Evolutionary conservation across 495 filamentous ascomycete species (phyloP), one percentile per base, ranked within the genome.

Genomic region (Niebla homalea): DNA sequence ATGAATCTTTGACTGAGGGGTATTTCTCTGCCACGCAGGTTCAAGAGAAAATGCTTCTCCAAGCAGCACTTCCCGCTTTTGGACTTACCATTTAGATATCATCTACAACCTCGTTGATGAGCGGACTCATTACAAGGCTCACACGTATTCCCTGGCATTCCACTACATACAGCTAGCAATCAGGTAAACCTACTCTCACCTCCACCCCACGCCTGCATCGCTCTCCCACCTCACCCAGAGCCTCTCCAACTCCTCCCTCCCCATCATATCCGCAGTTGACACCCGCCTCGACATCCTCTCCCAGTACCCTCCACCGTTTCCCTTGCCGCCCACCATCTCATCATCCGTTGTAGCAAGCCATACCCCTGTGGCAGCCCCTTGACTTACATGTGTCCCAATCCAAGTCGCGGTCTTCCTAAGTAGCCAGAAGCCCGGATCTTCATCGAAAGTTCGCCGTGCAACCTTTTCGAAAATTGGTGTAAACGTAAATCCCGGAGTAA

Each of bases 171-270:
- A 29, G 26, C 10, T 10, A 29, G 26, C 3, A 29, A 29, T 29
- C 26, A 29, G 10, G 26, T 4, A 29, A 5, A 29, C 3, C 26
- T 0, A 29, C 5, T 32, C 29, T 32, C 29, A 47, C 18, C 45
- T 48, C 45, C 45, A 48, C 16, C 36, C 18, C 3, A 48, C 18
- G 1, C 32, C 45, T 7, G 45, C 45, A 37, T 48, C 45, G 25
- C 20, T 36, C 18, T 48, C 45, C 45, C 45, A 48, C n/a, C 45
- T 48, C 16, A 48, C 29, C 45, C 45, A 48, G 7, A 48, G 23
- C 26, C 45, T 36, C 45, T 48, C 45, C 45, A 48, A 2, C 18
- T 8, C 5, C 7, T 48, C 45, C 2, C 11, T 36, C 3, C 29
- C 16, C 25, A 48, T 48, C 45, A 48, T 48, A 21, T 48, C 45